phyloP scores from a whole-genome alignment of 306 rosid genomes.

The Sesbania bispinosa region DNA sequence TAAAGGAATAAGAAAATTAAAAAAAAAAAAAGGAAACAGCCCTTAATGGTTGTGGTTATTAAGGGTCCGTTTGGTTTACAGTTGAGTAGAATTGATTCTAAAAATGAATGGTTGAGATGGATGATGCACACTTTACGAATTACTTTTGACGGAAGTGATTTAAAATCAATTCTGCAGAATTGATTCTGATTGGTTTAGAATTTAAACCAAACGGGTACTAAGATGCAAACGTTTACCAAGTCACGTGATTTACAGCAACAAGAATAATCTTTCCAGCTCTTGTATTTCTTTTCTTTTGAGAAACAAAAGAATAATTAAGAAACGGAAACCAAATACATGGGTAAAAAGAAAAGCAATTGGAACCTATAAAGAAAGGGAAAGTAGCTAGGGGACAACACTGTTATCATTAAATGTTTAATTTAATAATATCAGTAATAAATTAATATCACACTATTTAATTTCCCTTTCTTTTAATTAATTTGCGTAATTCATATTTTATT shows the following conservation, averaged over 20 bases:
- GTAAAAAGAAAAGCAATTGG: constrained; percentile 14
- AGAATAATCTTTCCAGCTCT: background rate
- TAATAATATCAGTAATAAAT: too few relatives aligned
- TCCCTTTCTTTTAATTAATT: background rate
- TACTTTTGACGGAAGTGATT: too few relatives aligned
- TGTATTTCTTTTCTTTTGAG: constrained; percentile 13
- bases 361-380: background rate
- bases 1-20: too few relatives aligned
- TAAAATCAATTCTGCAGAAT: too few relatives aligned
- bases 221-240: constrained; percentile 28
- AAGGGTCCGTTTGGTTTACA: too few relatives aligned
- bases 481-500: too few relatives aligned
- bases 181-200: too few relatives aligned
- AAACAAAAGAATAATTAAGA: constrained; percentile 13
- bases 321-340: background rate
- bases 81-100: too few relatives aligned
- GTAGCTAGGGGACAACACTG: background rate
- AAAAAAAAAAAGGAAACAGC: background rate
- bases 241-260: constrained; percentile 26
- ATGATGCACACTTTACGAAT: too few relatives aligned
- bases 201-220: too few relatives aligned
- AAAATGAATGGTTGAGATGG: too few relatives aligned
- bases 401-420: too few relatives aligned
- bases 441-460: background rate
- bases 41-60: constrained; percentile 6